Conservation (phyloP, 192 early-diverging fungal species). For the Umbelopsis isabellina region DNA sequence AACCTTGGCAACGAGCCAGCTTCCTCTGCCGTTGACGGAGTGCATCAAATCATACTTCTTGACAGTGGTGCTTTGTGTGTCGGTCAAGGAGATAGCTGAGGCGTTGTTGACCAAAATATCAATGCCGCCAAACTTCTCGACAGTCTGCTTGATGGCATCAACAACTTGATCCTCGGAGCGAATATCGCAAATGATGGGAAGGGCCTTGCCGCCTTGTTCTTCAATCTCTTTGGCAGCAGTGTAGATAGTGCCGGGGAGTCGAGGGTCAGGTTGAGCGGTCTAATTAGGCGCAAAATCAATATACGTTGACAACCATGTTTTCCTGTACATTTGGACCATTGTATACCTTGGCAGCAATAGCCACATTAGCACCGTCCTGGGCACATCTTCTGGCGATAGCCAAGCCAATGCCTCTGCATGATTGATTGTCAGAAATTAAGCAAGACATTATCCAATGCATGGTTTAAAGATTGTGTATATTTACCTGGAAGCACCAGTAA, state of each 20-base stretch:
- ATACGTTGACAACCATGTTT: neutral
- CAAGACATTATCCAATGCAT: neutral
- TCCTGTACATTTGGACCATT: slow-evolving; percentile 65
- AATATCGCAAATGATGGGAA: slow-evolving; percentile 84
- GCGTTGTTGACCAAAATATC: slow-evolving; percentile 86
- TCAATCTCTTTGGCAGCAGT: slow-evolving; percentile 76
- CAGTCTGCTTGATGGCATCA: slow-evolving; percentile 66
- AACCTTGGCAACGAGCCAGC: slow-evolving; percentile 77
- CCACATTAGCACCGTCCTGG: slow-evolving; percentile 65
- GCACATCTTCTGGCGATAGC: slow-evolving; percentile 74
- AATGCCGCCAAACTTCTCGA: slow-evolving; percentile 72
- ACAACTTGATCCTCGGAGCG: slow-evolving; percentile 77
- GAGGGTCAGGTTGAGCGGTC: slow-evolving; percentile 17
- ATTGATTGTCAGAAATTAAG: neutral
- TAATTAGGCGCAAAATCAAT: neutral
- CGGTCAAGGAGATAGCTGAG: slow-evolving; percentile 71
- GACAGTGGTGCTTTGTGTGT: slow-evolving; percentile 55
- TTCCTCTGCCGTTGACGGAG: slow-evolving; percentile 77
- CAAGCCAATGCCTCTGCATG: slow-evolving; percentile 71
- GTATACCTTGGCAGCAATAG: slow-evolving; percentile 78
- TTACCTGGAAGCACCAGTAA: slow-evolving; percentile 62
- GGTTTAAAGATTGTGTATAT: neutral
- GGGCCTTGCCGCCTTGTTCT: slow-evolving; percentile 71
- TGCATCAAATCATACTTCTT: slow-evolving; percentile 81
- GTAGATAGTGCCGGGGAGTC: slow-evolving; percentile 86